These are phyloP conservation scores for Endogone sp. DNA, from an alignment of 192 early-diverging fungal genomes.

Conservation along the genomic window DNA sequence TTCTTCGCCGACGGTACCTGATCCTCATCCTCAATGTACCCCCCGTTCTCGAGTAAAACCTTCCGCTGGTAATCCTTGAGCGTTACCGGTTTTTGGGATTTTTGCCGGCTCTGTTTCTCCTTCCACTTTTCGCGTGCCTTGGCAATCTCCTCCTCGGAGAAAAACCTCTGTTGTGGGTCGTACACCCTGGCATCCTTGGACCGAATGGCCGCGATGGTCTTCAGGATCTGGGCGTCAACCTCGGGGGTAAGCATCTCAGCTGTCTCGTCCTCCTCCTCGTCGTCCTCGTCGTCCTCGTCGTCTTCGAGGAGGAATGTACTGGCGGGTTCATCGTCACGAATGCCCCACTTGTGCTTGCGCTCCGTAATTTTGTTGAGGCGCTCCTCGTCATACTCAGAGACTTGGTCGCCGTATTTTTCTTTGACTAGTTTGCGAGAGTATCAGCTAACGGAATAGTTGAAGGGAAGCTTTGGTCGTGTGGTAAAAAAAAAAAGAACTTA, in stretches of 20 bases:
- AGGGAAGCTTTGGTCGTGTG: background rate
- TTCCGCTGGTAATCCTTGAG: slow-evolving; percentile 87
- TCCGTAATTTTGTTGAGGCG: slow-evolving; percentile 23
- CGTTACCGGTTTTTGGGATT: slow-evolving; percentile 59
- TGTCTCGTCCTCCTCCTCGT: slow-evolving; percentile 76
- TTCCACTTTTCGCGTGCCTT: slow-evolving; percentile 61
- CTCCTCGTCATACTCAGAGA: slow-evolving; percentile 26
- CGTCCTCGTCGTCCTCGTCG: slow-evolving; percentile 45
- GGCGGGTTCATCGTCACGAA: slow-evolving; percentile 17
- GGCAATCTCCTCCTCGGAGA: slow-evolving; percentile 61
- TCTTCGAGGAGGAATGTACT: slow-evolving; percentile 7
- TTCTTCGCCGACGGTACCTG: too few species aligned
- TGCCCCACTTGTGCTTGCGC: slow-evolving; percentile 38
- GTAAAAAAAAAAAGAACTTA: slow-evolving; percentile 30
- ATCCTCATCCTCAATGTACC: slow-evolving; percentile 36
- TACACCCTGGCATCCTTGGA: slow-evolving; percentile 80
- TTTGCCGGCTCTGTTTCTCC: slow-evolving; percentile 51
- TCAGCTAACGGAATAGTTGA: background rate
- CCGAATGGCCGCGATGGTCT: slow-evolving; percentile 80
- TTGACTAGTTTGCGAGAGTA: slow-evolving; percentile 40
- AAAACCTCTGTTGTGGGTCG: slow-evolving; percentile 72
- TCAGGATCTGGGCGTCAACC: slow-evolving; percentile 90
- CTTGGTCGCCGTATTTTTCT: slow-evolving; percentile 53
- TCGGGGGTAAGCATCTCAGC: slow-evolving; percentile 84
- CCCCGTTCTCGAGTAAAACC: slow-evolving; percentile 64